phyloP scores from a whole-genome alignment of 768 basidiomycete species.

The Filobasidium floriforme region DNA sequence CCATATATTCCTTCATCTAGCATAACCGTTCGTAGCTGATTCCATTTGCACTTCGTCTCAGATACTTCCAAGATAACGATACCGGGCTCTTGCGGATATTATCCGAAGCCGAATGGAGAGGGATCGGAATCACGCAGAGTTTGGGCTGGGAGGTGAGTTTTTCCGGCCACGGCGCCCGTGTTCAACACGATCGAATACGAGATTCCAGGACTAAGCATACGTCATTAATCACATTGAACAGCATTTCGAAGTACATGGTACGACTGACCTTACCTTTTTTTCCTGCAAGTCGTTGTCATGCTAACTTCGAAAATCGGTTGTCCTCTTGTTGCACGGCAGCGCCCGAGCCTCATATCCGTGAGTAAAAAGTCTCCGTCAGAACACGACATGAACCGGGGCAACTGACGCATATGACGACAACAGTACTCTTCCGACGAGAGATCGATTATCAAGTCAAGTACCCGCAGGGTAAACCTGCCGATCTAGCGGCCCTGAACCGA shows the following conservation, averaged over 20 bases:
- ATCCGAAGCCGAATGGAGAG: slow-evolving; percentile 84
- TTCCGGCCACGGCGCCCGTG: neutral
- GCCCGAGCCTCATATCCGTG: slow-evolving; percentile 45
- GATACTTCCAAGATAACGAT: slow-evolving; percentile 65
- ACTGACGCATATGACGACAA: too few species aligned
- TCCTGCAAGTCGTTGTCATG: slow-evolving; percentile 14
- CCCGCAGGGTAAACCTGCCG: slow-evolving; percentile 24
- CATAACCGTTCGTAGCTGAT: neutral
- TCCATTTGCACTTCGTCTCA: slow-evolving; percentile 19
- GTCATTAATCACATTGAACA: slow-evolving; percentile 3
- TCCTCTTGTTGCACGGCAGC: slow-evolving; percentile 23
- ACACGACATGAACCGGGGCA: too few species aligned
- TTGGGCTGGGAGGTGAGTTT: slow-evolving; percentile 67
- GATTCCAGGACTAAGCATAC: too few species aligned
- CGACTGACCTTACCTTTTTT: slow-evolving; percentile 26
- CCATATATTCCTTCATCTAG: neutral
- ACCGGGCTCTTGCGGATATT: slow-evolving; percentile 73
- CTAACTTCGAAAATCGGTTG: too few species aligned
- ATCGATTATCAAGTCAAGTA: slow-evolving; percentile 26
- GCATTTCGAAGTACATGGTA: slow-evolving; percentile 92
- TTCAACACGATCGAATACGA: too few species aligned
- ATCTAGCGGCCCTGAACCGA: slow-evolving; percentile 14
- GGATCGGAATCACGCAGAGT: slow-evolving; percentile 91
- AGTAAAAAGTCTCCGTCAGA: slow-evolving; percentile 15
- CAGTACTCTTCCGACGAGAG: slow-evolving; percentile 44